phyloP scores from a whole-genome alignment of 108 stramenopile species.

The Aurantiochytrium sp. region DNA sequence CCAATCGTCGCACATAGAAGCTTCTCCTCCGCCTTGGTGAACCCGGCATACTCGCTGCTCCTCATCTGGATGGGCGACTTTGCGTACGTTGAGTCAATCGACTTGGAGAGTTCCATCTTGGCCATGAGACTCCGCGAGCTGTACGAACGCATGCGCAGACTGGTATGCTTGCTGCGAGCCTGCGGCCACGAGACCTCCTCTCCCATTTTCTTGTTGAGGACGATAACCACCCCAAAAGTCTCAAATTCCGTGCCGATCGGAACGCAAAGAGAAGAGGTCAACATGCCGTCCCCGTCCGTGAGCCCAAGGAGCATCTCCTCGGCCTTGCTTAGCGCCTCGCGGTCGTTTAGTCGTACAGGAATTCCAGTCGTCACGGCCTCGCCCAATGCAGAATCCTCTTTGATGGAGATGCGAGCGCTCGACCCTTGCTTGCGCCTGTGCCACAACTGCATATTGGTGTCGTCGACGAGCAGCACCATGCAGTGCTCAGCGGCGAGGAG shows the following conservation, averaged over 20 bases:
- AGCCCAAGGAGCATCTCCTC: too few relatives aligned
- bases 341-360: too few relatives aligned
- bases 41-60: neutral
- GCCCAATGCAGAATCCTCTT: neutral
- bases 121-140: neutral
- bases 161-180: neutral
- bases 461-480: constrained; percentile 4
- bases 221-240: neutral
- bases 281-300: too few relatives aligned
- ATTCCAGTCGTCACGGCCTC: neutral
- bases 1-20: neutral
- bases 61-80: neutral
- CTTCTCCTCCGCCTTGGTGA: neutral
- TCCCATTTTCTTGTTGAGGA: neutral
- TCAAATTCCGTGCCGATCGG: neutral
- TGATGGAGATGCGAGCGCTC: neutral
- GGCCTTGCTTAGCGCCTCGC: too few relatives aligned
- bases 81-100: neutral
- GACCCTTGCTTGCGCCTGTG: neutral
- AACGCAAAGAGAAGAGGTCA: neutral
- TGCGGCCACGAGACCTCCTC: neutral
- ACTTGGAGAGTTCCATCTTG: neutral
- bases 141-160: neutral
- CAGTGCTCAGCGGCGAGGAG: neutral
- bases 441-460: neutral